Percentiles rank a stretch among this genome's conserved stretches.
These are phyloP conservation scores for Dorcoceras hygrometricum DNA, from an alignment of 257 asterid species.

Conservation along the genomic window DNA sequence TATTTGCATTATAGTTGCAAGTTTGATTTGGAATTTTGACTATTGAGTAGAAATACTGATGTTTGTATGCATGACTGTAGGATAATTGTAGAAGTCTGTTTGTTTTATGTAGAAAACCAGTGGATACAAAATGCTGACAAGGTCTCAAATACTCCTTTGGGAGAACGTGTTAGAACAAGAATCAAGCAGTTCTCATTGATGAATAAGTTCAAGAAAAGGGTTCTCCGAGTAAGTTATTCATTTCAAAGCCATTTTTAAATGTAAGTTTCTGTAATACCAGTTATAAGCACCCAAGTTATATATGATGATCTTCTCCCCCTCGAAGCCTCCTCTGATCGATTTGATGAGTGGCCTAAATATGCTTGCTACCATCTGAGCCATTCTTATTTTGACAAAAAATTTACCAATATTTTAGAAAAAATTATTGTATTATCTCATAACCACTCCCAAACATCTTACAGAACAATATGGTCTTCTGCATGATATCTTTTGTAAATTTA, in stretches of 20 bases:
- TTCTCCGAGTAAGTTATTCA: constrained; percentile 55
- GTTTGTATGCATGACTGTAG: background rate
- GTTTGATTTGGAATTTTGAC: too few relatives aligned
- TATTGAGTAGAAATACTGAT: too few relatives aligned
- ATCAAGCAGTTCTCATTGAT: constrained; percentile 84
- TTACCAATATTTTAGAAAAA: too few relatives aligned
- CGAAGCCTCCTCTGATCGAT: too few relatives aligned
- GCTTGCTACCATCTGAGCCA: too few relatives aligned
- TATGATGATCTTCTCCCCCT: background rate
- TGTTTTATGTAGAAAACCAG: constrained; percentile 35
- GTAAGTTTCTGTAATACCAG: background rate
- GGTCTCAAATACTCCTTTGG: constrained; percentile 58
- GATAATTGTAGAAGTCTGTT: background rate
- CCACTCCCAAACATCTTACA: too few relatives aligned
- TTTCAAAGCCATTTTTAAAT: too few relatives aligned
- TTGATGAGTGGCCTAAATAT: too few relatives aligned
- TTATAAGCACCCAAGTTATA: background rate
- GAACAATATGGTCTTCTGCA: background rate
- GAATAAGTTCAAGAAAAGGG: constrained; percentile 87
- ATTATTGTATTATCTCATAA: too few relatives aligned
- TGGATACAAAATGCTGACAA: constrained; percentile 77
- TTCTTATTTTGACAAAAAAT: too few relatives aligned
- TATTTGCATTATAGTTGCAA: too few relatives aligned
- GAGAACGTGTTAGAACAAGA: constrained; percentile 66
- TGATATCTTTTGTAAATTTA: background rate